These are phyloP conservation scores for Debaryomyces robertsiae DNA, from an alignment of 1,139 yeast genomes.

Conservation along the genomic window DNA sequence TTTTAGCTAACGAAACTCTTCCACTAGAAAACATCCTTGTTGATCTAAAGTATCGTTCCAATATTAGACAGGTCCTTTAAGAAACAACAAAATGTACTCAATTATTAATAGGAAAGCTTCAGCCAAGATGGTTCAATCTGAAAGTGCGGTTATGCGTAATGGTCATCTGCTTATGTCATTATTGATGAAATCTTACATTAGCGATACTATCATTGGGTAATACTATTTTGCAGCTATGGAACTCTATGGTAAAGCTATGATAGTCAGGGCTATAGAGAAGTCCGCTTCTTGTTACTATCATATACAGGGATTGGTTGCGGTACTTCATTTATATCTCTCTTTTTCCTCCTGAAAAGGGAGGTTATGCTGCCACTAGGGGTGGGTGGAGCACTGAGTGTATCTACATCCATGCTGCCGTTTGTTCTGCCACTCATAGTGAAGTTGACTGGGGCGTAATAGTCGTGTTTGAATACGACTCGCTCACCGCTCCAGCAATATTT, in stretches of 20 bases:
- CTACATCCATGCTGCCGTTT: conserved; percentile 16
- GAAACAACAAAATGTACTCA: background rate
- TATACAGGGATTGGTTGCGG: background rate
- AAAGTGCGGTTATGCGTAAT: conserved; percentile 4
- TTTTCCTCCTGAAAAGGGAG: conserved; percentile 2
- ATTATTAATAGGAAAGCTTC: conserved; percentile 1
- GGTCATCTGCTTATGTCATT: conserved; percentile 3
- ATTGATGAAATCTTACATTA: conserved; percentile 1
- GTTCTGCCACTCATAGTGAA: conserved; percentile 34
- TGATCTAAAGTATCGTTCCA: background rate
- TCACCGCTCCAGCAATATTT: conserved; percentile 48
- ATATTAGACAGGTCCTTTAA: background rate
- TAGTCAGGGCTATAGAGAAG: background rate
- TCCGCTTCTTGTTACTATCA: background rate
- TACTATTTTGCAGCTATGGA: background rate
- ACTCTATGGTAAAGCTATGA: background rate
- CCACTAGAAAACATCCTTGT: conserved; percentile 3
- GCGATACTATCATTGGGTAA: conserved; percentile 2
- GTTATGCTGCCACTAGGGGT: background rate
- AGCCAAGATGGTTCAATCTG: background rate
- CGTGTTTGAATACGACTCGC: conserved; percentile 9
- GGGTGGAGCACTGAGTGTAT: background rate
- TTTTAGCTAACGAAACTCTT: background rate
- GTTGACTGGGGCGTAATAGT: conserved; percentile 24
- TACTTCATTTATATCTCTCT: conserved; percentile 1